Percentiles rank a stretch among this genome's conserved stretches.
These are phyloP conservation scores for Kondoa malvinella DNA, from an alignment of 768 basidiomycete genomes.

Conservation along the genomic window DNA sequence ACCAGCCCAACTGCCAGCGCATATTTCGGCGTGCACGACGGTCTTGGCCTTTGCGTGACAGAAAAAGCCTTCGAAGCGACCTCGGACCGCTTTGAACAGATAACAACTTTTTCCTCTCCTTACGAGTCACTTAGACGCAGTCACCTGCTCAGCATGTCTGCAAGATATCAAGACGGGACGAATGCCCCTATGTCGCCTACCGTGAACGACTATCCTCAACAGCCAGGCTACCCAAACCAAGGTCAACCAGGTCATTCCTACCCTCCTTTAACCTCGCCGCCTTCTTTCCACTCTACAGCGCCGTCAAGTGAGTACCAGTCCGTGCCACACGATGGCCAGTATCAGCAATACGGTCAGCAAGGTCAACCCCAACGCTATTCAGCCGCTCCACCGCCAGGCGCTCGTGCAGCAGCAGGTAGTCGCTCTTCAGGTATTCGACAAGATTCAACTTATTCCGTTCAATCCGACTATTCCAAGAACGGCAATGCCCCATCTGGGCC, in stretches of 20 bases:
- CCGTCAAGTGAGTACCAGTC: too few relatives aligned
- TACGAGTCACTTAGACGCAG: too few relatives aligned
- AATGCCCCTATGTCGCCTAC: neutral
- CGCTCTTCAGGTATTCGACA: neutral
- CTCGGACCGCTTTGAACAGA: too few relatives aligned
- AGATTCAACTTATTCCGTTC: neutral
- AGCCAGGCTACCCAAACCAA: neutral
- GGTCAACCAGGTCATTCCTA: neutral
- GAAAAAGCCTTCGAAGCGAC: too few relatives aligned
- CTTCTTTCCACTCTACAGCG: neutral
- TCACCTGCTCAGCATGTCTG: too few relatives aligned
- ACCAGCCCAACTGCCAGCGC: too few relatives aligned
- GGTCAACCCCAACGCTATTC: neutral
- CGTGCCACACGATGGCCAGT: neutral
- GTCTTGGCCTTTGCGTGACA: too few relatives aligned
- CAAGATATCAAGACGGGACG: neutral
- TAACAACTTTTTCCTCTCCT: too few relatives aligned
- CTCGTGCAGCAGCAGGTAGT: neutral
- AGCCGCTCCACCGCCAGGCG: neutral
- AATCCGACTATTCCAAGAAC: neutral
- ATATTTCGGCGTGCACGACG: too few relatives aligned
- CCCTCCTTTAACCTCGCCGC: neutral
- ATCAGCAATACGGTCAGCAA: neutral
- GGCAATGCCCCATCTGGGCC: conserved; percentile 5
- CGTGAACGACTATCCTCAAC: neutral